Evolutionary conservation across 306 rosid species (phyloP), one percentile per base, ranked within the genome.

Genomic region (Potentilla sterilis): DNA sequence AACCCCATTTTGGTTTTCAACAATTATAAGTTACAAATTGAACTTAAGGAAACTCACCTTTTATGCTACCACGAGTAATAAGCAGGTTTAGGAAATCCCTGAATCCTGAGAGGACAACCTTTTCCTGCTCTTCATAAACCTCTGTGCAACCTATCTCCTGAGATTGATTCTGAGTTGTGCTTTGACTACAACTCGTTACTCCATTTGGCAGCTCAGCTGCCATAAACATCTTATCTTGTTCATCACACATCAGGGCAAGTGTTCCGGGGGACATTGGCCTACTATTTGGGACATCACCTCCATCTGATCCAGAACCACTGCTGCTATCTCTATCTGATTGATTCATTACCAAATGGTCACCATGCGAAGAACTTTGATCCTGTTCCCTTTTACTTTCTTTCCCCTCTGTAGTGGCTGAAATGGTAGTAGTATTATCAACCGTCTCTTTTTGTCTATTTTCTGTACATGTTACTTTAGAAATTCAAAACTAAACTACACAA

Each of bases 191-290:
- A 61, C 68, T 38, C 55, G 78, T 67, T 28, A 43, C 77, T 69
- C 81, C 81, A 75, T 67, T 82, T 51, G 84, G 79, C 69, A 80
- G 79, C 48, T 77, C 83, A 83, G 80, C 75, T 43, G 82, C 81
- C 67, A 80, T 75, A 83, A 87, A 74, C 70, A 83, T 80, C 57
- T 38, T 81, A 79, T 81, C 89, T 54, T 79, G 82, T 87, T 91
- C 97, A 79, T 91, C 87, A 83, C 97, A 91, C 97, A 87, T 84
- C 84, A 89, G 86, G 54, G 92, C 88, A 52, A 85, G 87, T 18
- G 97, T 89, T 79, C 84, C 91, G 9, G 97, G 97, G 46, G 97
- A 91, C 78, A 85, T 35, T 59, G 89, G 92, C 81, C 82, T 72
- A 61, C 72, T 70, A 73, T 75, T 75, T 75, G 69, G 81, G 37